phyloP scores from a whole-genome alignment of 1,284 basidiomycete species.

The Cutaneotrichosporon arboriforme region DNA sequence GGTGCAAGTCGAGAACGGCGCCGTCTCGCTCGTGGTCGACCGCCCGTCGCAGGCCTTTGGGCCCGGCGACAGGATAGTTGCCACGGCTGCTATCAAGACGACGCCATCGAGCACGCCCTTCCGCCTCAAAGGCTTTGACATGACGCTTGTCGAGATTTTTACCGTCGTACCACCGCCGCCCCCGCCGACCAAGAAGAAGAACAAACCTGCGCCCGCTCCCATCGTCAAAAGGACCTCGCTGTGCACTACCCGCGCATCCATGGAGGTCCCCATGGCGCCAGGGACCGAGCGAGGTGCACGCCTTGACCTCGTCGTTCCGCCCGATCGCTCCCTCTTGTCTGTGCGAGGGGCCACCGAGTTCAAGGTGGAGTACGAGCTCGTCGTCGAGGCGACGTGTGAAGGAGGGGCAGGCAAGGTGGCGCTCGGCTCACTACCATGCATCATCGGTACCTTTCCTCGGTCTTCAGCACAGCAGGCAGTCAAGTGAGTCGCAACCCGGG shows the following conservation, averaged over 20 bases:
- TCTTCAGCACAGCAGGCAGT: slow-evolving; percentile 36
- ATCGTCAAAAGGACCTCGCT: slow-evolving; percentile 46
- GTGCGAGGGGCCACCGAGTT: slow-evolving; percentile 70
- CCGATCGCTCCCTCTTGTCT: slow-evolving; percentile 66
- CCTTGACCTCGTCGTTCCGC: slow-evolving; percentile 61
- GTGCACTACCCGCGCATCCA: neutral
- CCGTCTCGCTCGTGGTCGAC: slow-evolving; percentile 61
- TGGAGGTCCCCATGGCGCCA: slow-evolving; percentile 61
- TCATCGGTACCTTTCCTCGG: slow-evolving; percentile 34
- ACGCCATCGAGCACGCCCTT: slow-evolving; percentile 49
- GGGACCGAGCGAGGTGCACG: slow-evolving; percentile 66
- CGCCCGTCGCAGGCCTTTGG: slow-evolving; percentile 70
- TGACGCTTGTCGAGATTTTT: slow-evolving; percentile 67
- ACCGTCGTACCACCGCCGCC: slow-evolving; percentile 34
- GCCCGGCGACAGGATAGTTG: slow-evolving; percentile 69
- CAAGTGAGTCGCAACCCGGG: slow-evolving; percentile 26
- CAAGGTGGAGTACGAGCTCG: slow-evolving; percentile 70
- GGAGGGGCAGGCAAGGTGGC: slow-evolving; percentile 56
- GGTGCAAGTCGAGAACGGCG: slow-evolving; percentile 56
- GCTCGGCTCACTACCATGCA: slow-evolving; percentile 62
- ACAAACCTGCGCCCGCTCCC: slow-evolving; percentile 55
- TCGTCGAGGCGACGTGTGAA: slow-evolving; percentile 68
- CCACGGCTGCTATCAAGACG: slow-evolving; percentile 61
- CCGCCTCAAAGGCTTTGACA: slow-evolving; percentile 72
- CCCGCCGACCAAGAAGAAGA: slow-evolving; percentile 44